A percentile compares a stretch with the other conserved stretches of the same genome.
phyloP scores from a whole-genome alignment of 441 rosid genomes.

The Eruca vesicaria region DNA sequence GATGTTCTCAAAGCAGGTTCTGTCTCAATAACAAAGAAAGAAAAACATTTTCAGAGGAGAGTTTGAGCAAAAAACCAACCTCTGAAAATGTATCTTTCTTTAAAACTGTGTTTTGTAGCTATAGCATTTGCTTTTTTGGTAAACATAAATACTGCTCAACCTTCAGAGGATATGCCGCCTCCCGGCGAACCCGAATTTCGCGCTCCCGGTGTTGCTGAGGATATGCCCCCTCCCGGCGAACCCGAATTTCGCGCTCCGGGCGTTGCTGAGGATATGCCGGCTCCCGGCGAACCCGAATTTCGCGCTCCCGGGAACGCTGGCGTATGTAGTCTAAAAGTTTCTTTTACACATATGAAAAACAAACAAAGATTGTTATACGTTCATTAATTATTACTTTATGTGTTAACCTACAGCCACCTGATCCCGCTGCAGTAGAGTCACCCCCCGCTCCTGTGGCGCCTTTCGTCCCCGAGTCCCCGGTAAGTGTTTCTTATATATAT shows the following conservation, averaged over 20 bases:
- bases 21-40: not conserved
- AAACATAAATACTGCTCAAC: not conserved
- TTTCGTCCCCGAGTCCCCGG: constrained; percentile 17
- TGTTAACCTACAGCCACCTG: not conserved
- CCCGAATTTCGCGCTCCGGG: too few relatives aligned
- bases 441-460: not conserved
- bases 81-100: constrained; percentile 22
- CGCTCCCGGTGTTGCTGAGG: too few relatives aligned
- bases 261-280: not conserved
- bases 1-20: not conserved
- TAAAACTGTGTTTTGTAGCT: not conserved
- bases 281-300: not conserved
- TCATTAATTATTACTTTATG: not conserved
- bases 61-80: not conserved
- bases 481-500: constrained; percentile 7
- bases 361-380: not conserved
- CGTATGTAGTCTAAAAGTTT: constrained; percentile 7
- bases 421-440: not conserved
- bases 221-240: not conserved
- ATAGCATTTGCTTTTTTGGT: constrained; percentile 13
- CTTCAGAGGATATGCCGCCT: not conserved
- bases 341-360: not conserved
- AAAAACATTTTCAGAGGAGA: not conserved
- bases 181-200: not conserved
- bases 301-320: not conserved